phyloP scores from a whole-genome alignment of 1,139 yeast genomes.

The Debaryomyces coudertii region DNA sequence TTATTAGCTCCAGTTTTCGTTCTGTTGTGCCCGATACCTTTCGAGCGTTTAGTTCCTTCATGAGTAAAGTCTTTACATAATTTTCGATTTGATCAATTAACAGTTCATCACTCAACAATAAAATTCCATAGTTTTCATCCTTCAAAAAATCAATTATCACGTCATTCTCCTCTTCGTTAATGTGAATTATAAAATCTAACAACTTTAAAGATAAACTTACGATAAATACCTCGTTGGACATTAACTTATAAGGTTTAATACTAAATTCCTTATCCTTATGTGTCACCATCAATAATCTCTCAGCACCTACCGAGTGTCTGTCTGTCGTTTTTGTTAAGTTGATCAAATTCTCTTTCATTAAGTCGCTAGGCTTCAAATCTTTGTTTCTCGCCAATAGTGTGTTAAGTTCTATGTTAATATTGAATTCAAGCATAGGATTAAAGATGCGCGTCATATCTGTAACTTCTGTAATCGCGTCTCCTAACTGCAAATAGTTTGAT shows the following conservation, averaged over 20 bases:
- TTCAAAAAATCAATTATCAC: slow-evolving; percentile 30
- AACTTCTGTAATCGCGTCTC: slow-evolving; percentile 11
- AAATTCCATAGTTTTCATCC: slow-evolving; percentile 37
- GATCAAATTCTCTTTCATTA: slow-evolving; percentile 39
- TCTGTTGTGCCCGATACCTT: background rate
- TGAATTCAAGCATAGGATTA: slow-evolving; percentile 21
- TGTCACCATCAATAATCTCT: background rate
- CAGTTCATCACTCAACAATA: slow-evolving; percentile 33
- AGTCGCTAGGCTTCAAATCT: slow-evolving; percentile 34
- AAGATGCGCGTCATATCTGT: slow-evolving; percentile 13
- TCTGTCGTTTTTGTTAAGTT: slow-evolving; percentile 34
- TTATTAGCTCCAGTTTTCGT: background rate
- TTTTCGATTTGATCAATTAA: slow-evolving; percentile 31
- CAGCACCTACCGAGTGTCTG: slow-evolving; percentile 20
- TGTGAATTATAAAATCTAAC: slow-evolving; percentile 23
- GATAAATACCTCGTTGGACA: slow-evolving; percentile 35
- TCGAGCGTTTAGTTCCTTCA: slow-evolving; percentile 15
- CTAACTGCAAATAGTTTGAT: slow-evolving; percentile 7
- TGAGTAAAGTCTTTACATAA: slow-evolving; percentile 28
- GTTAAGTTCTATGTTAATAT: slow-evolving; percentile 42
- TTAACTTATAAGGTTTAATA: slow-evolving; percentile 6
- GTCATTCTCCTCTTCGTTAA: slow-evolving; percentile 17
- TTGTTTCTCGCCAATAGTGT: slow-evolving; percentile 35
- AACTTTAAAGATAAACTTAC: slow-evolving; percentile 33
- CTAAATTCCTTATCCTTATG: background rate